phyloP scores from a whole-genome alignment of 345 rosid species.

The Boechera divaricarpa region DNA sequence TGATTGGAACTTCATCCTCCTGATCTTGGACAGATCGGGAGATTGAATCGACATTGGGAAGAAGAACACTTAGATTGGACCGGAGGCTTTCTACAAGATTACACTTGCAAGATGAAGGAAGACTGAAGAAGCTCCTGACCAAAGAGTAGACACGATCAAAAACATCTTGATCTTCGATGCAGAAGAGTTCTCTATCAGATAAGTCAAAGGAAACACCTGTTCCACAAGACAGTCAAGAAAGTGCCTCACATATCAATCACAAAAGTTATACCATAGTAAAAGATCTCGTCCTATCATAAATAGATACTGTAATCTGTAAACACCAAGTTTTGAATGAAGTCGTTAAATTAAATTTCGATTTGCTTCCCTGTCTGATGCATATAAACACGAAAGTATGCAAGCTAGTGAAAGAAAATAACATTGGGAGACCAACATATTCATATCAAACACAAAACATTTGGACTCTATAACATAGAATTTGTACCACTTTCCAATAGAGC shows the following conservation, averaged over 20 bases:
- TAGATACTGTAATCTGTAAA: background rate
- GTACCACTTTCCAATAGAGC: background rate
- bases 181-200: slow-evolving; percentile 90
- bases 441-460: background rate
- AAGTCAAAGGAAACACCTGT: slow-evolving; percentile 88
- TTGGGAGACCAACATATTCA: background rate
- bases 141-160: slow-evolving; percentile 87
- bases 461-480: background rate
- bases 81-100: slow-evolving; percentile 82
- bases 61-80: slow-evolving; percentile 90
- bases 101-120: slow-evolving; percentile 65
- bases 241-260: background rate
- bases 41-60: slow-evolving; percentile 87
- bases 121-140: slow-evolving; percentile 57
- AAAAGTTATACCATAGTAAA: background rate
- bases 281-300: background rate
- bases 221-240: slow-evolving; percentile 8
- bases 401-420: background rate
- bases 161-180: slow-evolving; percentile 85
- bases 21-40: slow-evolving; percentile 60
- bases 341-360: no score
- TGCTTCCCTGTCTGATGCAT: background rate
- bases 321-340: background rate
- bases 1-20: slow-evolving; percentile 55
- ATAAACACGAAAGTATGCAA: background rate